Conservation (phyloP, 2,329 filamentous ascomycete genomes). For the Paraconiothyrium brasiliense region DNA sequence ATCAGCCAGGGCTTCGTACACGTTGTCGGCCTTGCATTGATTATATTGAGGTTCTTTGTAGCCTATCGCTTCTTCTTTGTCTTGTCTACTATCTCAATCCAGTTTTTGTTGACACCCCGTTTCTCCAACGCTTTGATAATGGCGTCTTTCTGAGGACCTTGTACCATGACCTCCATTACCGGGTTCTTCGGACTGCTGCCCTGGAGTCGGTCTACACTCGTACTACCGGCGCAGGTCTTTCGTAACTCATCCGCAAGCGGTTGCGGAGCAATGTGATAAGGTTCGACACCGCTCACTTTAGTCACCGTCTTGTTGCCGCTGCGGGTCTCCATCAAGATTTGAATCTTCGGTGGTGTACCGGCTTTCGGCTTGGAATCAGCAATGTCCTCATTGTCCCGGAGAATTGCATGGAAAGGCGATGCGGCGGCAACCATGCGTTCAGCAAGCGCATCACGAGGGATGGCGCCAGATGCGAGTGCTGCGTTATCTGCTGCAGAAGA, state of each 20-base stretch:
- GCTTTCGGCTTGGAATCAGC: constrained; percentile 65
- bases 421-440: constrained; percentile 67
- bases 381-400: constrained; percentile 57
- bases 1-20: background rate
- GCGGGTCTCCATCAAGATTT: constrained; percentile 69
- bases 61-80: constrained; percentile 63
- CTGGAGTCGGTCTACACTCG: constrained; percentile 68
- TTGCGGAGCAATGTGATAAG: constrained; percentile 68
- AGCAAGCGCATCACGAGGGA: constrained; percentile 68
- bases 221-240: constrained; percentile 74
- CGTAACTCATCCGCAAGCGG: constrained; percentile 71
- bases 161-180: constrained; percentile 73
- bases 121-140: constrained; percentile 67
- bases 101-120: constrained; percentile 66
- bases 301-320: constrained; percentile 73
- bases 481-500: constrained; percentile 63
- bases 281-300: constrained; percentile 68
- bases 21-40: background rate
- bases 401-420: constrained; percentile 66
- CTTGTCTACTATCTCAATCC: constrained; percentile 73
- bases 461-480: constrained; percentile 65
- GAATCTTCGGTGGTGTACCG: constrained; percentile 68
- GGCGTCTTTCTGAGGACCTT: constrained; percentile 71
- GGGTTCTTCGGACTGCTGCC: constrained; percentile 69
- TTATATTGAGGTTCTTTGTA: background rate